Evolutionary conservation across 345 rosid species (phyloP).

Genomic region (Abelmoschus esculentus): DNA sequence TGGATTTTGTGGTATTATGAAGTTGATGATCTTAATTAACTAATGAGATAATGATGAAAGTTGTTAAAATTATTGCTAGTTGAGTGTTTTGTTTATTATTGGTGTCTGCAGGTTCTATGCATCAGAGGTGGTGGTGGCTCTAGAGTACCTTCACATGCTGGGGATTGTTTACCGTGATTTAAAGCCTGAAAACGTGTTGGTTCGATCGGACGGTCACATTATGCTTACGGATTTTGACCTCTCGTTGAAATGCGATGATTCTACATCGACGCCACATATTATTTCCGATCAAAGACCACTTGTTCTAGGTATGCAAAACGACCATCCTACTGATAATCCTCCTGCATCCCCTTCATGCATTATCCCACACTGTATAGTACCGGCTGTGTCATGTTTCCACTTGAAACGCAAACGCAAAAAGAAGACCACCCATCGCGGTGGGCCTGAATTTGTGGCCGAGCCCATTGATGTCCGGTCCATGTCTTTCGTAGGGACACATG

Average conservation of each 20-base stretch:
- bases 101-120: conserved; percentile 58
- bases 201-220: conserved; percentile 81
- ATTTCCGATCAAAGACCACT: conserved; percentile 31
- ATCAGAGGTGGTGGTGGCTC: conserved; percentile 79
- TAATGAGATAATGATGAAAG: not conserved
- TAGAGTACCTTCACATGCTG: conserved; percentile 95
- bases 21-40: not conserved
- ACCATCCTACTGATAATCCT: conserved; percentile 31
- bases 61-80: not conserved
- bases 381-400: conserved; percentile 79
- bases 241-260: conserved; percentile 71
- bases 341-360: conserved; percentile 71
- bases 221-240: conserved; percentile 94
- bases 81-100: not conserved
- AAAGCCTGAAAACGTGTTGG: conserved; percentile 88
- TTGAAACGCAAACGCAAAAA: conserved; percentile 62
- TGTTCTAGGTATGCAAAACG: conserved; percentile 20
- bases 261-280: conserved; percentile 63
- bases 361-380: conserved; percentile 76
- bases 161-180: conserved; percentile 91
- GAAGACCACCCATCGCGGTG: conserved; percentile 41
- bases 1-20: not conserved
- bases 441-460: conserved; percentile 76
- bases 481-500: conserved; percentile 95
- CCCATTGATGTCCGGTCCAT: conserved; percentile 84